Percentiles rank a stretch among this genome's conserved stretches.
These are phyloP conservation scores for Melanomma pulvis-pyrius DNA, from an alignment of 495 filamentous ascomycete genomes.

Conservation along the genomic window DNA sequence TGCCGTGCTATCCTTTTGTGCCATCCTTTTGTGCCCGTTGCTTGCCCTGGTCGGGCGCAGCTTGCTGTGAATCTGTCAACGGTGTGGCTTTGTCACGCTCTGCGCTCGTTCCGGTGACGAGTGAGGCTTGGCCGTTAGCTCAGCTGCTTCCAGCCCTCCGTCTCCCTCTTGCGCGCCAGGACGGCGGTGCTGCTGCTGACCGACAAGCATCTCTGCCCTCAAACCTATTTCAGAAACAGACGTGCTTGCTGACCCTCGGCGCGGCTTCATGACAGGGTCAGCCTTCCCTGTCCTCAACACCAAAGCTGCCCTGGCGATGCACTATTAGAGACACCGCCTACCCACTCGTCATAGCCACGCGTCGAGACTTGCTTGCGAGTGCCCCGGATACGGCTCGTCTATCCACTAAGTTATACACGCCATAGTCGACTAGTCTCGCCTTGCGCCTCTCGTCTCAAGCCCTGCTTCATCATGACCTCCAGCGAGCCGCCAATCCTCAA, in stretches of 20 bases:
- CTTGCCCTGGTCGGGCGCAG: background rate
- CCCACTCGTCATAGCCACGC: slow-evolving; percentile 26
- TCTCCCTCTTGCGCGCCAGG: background rate
- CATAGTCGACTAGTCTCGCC: background rate
- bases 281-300: slow-evolving; percentile 1
- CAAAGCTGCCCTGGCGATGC: background rate
- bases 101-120: slow-evolving; percentile 15
- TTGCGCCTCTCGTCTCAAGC: background rate
- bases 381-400: slow-evolving; percentile 1
- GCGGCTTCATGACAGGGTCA: background rate
- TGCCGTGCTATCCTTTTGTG: slow-evolving; percentile 1
- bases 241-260: background rate
- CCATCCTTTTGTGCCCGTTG: background rate
- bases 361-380: background rate
- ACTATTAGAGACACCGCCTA: slow-evolving; percentile 6
- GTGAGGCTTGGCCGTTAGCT: slow-evolving; percentile 17
- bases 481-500: slow-evolving; percentile 21
- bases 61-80: background rate
- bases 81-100: slow-evolving; percentile 6
- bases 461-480: slow-evolving; percentile 20
- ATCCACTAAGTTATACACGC: background rate
- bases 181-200: background rate
- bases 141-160: background rate
- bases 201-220: background rate
- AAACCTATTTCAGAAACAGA: background rate